A percentile compares a stretch with the other conserved stretches of the same genome.
phyloP scores from a whole-genome alignment of 164 flowering plant genomes.

The Piper betle region DNA sequence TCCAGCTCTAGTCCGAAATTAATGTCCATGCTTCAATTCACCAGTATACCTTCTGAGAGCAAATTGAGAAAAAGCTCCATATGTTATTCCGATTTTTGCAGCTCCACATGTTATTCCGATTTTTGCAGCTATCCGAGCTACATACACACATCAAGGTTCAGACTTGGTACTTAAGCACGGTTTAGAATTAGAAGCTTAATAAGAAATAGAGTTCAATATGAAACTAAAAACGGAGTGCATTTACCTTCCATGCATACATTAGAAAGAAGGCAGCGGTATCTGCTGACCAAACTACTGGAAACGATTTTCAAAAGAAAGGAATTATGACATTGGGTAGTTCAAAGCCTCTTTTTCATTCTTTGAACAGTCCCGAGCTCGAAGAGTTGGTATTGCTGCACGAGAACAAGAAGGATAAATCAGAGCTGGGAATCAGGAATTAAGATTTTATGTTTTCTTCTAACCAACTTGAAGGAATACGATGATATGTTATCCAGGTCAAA shows the following conservation, averaged over 20 bases:
- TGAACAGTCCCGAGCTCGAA: slow-evolving; percentile 94
- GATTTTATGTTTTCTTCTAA: background rate
- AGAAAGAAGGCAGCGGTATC: slow-evolving; percentile 75
- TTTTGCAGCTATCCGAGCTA: slow-evolving; percentile 58
- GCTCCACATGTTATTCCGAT: slow-evolving; percentile 15
- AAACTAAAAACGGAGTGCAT: background rate
- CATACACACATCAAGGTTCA: slow-evolving; percentile 4
- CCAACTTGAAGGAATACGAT: background rate
- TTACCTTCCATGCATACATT: slow-evolving; percentile 98
- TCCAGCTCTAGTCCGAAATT: too few relatives aligned
- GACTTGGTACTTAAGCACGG: too few relatives aligned
- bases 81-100: slow-evolving; percentile 14
- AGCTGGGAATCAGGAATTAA: background rate
- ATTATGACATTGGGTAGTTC: slow-evolving; percentile 71
- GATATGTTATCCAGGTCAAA: too few relatives aligned
- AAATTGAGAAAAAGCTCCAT: background rate
- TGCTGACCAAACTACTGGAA: slow-evolving; percentile 89
- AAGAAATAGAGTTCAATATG: background rate
- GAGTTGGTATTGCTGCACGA: slow-evolving; percentile 84
- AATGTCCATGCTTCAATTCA: too few relatives aligned
- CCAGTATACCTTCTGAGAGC: background rate
- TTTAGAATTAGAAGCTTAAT: background rate
- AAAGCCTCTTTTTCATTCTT: slow-evolving; percentile 96
- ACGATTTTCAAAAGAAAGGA: slow-evolving; percentile 89
- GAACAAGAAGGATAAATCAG: background rate